These are phyloP conservation scores for Ophiocordyceps robertsii DNA, from an alignment of 2,329 filamentous ascomycete species.

Conservation along the genomic window DNA sequence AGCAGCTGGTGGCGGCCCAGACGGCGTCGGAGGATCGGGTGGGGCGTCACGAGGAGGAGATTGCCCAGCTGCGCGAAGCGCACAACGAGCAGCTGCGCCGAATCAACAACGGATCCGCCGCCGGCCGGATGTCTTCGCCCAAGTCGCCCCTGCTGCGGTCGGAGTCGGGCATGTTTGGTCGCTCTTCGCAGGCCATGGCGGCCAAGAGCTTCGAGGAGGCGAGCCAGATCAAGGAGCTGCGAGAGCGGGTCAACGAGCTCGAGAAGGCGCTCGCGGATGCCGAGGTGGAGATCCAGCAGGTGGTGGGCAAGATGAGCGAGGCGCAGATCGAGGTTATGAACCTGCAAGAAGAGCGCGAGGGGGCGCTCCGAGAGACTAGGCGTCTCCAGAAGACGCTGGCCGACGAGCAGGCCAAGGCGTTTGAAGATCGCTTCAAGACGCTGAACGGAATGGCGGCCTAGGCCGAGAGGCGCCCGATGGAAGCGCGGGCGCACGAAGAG, in stretches of 20 bases:
- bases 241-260: constrained; percentile 68
- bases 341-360: constrained; percentile 62
- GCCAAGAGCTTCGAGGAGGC: constrained; percentile 59
- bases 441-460: constrained; percentile 8
- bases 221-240: constrained; percentile 60
- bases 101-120: constrained; percentile 36
- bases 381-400: constrained; percentile 54
- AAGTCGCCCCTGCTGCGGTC: constrained; percentile 23
- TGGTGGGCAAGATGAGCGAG: constrained; percentile 65
- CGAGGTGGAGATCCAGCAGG: constrained; percentile 71
- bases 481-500: not conserved
- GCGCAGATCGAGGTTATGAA: constrained; percentile 76
- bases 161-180: constrained; percentile 18
- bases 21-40: constrained; percentile 77
- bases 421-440: constrained; percentile 21
- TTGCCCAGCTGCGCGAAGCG: constrained; percentile 60
- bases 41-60: constrained; percentile 73
- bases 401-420: constrained; percentile 43
- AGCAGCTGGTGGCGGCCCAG: constrained; percentile 71
- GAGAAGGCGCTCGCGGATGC: constrained; percentile 51
- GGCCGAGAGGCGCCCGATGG: not conserved
- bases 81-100: constrained; percentile 67
- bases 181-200: constrained; percentile 33
- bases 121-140: constrained; percentile 16
- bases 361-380: constrained; percentile 58